A percentile compares a stretch with the other conserved stretches of the same genome.
phyloP scores from a whole-genome alignment of 768 basidiomycete genomes.

The Tricholoma terreum region DNA sequence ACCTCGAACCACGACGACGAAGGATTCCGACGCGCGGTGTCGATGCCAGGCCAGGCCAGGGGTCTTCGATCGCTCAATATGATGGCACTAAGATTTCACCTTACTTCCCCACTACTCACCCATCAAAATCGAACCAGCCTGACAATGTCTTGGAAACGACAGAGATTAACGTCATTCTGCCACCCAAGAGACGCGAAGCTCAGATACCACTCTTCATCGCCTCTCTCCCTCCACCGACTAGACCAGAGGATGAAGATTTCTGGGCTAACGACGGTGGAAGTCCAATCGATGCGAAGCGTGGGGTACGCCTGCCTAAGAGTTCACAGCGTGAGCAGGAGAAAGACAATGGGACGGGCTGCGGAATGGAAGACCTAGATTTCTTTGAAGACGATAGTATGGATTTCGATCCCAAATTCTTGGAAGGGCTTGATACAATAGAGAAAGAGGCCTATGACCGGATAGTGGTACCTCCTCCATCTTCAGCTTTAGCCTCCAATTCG shows the following conservation, averaged over 20 bases:
- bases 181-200: conserved; percentile 14
- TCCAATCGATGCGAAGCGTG: neutral
- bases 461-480: neutral
- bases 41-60: neutral
- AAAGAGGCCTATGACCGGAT: neutral
- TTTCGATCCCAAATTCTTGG: conserved; percentile 30
- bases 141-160: conserved; percentile 3
- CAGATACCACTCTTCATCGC: conserved; percentile 4
- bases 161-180: conserved; percentile 14
- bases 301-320: neutral
- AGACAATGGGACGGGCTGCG: neutral
- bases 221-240: conserved; percentile 6
- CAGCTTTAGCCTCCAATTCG: conserved; percentile 4
- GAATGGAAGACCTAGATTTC: conserved; percentile 10
- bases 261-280: conserved; percentile 10
- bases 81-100: neutral
- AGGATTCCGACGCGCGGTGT: conserved; percentile 25
- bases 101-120: neutral
- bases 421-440: conserved; percentile 29
- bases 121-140: neutral
- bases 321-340: conserved; percentile 1
- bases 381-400: conserved; percentile 14
- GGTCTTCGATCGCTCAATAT: neutral
- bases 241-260: conserved; percentile 15
- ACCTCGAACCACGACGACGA: conserved; percentile 37